Evolutionary conservation across 257 asterid genomes (phyloP), one percentile per base, ranked within the genome.

Genomic region (Euphrasia confusa): DNA sequence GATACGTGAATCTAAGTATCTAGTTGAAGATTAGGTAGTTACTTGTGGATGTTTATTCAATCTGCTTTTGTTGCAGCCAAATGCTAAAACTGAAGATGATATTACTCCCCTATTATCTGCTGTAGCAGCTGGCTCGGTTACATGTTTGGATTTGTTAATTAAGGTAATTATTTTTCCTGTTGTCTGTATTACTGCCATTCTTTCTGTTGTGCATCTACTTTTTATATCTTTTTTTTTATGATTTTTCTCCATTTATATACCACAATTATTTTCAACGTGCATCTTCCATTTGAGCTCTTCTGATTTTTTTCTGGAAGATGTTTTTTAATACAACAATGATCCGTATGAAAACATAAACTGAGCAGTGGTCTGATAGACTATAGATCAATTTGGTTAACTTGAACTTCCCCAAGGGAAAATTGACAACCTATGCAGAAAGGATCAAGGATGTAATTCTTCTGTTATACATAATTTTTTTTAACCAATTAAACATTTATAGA

Each of bases 91-190:
- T 24, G 95, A 89, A 15, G 99, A 92, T 68, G 96, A 87, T 67
- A 71, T 92, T 60, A 84, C 91, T 72, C 96, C 99, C 56, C 73
- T 92, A 72, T 32, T 89, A 64, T 80, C 97, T 30, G 91, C 97
- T 76, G 97, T 92, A 57, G 97, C 99, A 73, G 96, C 96, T n/a
- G 90, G 84, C 72, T 92, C 97, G 49, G 75, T 84, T 70, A 59
- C 86, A 69, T 86, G 95, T 65, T 70, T 85, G 68, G 94, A 84
- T 78, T 76, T 84, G 71, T 72, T 92, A 79, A 66, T 87, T 49
- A 78, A 88, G 98, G 98, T 91, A 61, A 50, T 54, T 48, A 8
- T 69, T 69, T 50, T 50, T 14, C 56, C 27, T 13, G 17, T 33
- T 12, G 30, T 58, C 35, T 54, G 4, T 48, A 4, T 44, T 64